A percentile compares a stretch with the other conserved stretches of the same genome.
These are phyloP conservation scores for Mycena floridula DNA, from an alignment of 768 basidiomycete species.

Conservation along the genomic window DNA sequence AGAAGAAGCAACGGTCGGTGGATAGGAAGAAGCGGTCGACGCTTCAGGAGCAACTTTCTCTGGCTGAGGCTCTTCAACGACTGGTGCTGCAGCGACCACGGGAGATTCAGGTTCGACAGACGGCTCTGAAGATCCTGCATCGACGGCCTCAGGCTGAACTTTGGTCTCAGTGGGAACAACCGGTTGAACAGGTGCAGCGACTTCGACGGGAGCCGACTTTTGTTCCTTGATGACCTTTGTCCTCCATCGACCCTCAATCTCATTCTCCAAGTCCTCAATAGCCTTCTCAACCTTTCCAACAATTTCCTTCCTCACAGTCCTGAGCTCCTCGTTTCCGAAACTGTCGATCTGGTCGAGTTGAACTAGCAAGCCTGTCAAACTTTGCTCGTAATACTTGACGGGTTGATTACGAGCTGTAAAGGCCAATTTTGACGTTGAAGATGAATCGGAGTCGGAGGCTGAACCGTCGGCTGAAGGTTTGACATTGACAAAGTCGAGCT, in stretches of 20 bases:
- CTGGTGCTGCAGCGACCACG: not conserved
- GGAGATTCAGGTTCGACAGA: not conserved
- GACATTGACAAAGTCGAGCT: constrained; percentile 33
- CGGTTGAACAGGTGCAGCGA: not conserved
- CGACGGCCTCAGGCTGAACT: not conserved
- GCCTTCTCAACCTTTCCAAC: constrained; percentile 52
- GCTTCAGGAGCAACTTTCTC: not conserved
- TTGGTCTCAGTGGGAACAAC: not conserved
- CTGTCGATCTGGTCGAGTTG: constrained; percentile 58
- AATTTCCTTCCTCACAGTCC: constrained; percentile 45
- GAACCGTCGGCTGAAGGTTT: constrained; percentile 24
- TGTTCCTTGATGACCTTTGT: constrained; percentile 18
- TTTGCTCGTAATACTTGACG: constrained; percentile 57
- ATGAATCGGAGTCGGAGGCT: constrained; percentile 10
- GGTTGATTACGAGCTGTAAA: constrained; percentile 55
- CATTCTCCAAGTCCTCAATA: constrained; percentile 44
- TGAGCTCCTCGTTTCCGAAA: constrained; percentile 47
- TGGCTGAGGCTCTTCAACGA: not conserved
- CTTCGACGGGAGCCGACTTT: constrained; percentile 7
- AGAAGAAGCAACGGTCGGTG: not conserved
- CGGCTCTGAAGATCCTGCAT: too few species aligned
- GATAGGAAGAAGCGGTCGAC: not conserved
- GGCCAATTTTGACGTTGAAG: constrained; percentile 33
- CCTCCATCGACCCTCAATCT: constrained; percentile 38
- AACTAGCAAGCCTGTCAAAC: constrained; percentile 47